Conservation (phyloP, 371 early-diverging fungal genomes). For the Mucor circinelloides region DNA sequence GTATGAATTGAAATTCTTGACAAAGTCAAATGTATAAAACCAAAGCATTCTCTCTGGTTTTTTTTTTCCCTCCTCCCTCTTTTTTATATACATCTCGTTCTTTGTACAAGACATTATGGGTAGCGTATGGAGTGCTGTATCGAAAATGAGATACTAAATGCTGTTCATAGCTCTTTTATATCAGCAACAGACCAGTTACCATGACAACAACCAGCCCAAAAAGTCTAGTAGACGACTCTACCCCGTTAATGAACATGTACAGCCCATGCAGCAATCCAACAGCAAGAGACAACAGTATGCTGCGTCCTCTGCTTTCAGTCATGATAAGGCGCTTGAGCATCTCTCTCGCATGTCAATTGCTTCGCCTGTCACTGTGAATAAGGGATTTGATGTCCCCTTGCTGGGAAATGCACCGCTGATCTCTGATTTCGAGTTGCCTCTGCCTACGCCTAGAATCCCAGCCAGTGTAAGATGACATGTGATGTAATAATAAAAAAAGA, state of each 20-base stretch:
- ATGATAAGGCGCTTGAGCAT: neutral
- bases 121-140: neutral
- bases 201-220: neutral
- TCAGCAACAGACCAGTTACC: neutral
- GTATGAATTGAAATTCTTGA: conserved; percentile 9
- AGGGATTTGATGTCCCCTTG: conserved; percentile 30
- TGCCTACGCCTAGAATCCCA: conserved; percentile 40
- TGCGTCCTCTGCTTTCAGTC: neutral
- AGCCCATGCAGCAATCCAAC: conserved; percentile 3
- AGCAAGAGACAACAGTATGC: neutral
- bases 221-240: conserved; percentile 1
- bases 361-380: neutral
- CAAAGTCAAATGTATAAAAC: neutral
- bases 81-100: too few species aligned
- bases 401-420: conserved; percentile 54
- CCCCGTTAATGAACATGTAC: neutral
- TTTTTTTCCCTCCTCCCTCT: neutral
- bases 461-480: conserved; percentile 34
- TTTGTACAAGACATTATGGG: neutral
- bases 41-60: neutral
- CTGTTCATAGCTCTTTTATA: neutral
- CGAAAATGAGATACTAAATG: neutral
- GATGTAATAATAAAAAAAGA: neutral
- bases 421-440: conserved; percentile 34
- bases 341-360: neutral